Evolutionary conservation across 2,329 filamentous ascomycete genomes (phyloP), one percentile per base, ranked within the genome.

Genomic region (Arthrocladium fulminans): DNA sequence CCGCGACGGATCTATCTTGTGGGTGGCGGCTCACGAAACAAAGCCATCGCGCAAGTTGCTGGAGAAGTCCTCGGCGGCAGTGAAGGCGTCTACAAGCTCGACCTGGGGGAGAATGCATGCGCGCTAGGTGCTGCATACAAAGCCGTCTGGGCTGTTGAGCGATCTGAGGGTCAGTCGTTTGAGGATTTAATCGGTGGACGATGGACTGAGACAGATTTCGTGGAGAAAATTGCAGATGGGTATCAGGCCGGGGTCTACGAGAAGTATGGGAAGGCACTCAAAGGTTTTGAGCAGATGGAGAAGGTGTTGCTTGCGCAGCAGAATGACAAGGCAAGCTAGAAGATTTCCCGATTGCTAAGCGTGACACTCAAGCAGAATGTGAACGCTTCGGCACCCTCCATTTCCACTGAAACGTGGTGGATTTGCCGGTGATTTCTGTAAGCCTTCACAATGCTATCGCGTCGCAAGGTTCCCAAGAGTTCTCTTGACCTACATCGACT

Each of bases 81-180:
- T 2, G 92, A 97, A 54, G 92, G 92, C 20, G 86, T 97, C 22
- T 98, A 88, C 70, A 86, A 84, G 67, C 79, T 98, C 12, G 89
- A 97, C 62, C 88, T 97, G 3, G 90, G 92, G 22, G 88, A 89
- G 22, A 96, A 94, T 68, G 90, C 92, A 2, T 98, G 92, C 68
- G 92, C 90, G 9, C 70, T 97, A 12, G 92, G 92, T 12, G 88
- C 88, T 5, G 90, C 90, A 22, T 96, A 97, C 69, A 97, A 97
- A 70, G 90, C 92, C 12, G 82, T 94, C 0, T 98, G 92, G 92
- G 88, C 85, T 1, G 73, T 88, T 48, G 57, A 59, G 34, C 39
- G 88, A 92, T 72, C 72, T 86, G 41, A 65, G 67, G 74, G 72
- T 15, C 82, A 94, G 75, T 86, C 77, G 3, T 97, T 97, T 68